Evolutionary conservation across 345 rosid genomes (phyloP).

Genomic region (Syzygium grande): DNA sequence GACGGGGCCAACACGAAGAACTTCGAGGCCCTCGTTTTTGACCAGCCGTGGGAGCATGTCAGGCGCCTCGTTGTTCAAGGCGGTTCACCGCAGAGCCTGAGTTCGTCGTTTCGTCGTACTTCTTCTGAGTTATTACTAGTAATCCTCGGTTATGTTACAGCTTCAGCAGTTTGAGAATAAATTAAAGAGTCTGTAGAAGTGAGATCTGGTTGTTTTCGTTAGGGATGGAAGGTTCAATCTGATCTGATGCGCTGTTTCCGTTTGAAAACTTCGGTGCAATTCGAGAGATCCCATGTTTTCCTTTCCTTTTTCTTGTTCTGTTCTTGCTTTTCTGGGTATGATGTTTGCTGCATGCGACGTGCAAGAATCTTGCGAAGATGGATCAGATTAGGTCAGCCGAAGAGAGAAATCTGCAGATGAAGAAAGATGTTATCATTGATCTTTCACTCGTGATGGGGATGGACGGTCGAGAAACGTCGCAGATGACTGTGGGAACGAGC

Average conservation of each 20-base stretch:
- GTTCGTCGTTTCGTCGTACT: not conserved
- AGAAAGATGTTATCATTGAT: not conserved
- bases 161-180: not conserved
- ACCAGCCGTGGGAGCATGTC: slow-evolving; percentile 24
- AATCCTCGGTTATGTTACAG: not conserved
- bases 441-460: not conserved
- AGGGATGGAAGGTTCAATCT: not conserved
- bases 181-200: not conserved
- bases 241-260: not conserved
- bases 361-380: not conserved
- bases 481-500: not conserved
- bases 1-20: slow-evolving; percentile 4
- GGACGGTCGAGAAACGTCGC: not conserved
- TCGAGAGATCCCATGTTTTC: not conserved
- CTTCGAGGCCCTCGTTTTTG: slow-evolving; percentile 49
- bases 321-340: not conserved
- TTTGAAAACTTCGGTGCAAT: not conserved
- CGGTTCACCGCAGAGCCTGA: not conserved
- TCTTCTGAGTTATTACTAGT: not conserved
- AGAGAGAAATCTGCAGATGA: not conserved
- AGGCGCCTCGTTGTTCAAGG: not conserved
- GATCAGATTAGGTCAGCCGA: not conserved
- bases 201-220: not conserved
- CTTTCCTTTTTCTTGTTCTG: not conserved
- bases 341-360: not conserved